Base-by-base conservation (phyloP, 78 protist species). In the Trichosphaerium sp. region DNA sequence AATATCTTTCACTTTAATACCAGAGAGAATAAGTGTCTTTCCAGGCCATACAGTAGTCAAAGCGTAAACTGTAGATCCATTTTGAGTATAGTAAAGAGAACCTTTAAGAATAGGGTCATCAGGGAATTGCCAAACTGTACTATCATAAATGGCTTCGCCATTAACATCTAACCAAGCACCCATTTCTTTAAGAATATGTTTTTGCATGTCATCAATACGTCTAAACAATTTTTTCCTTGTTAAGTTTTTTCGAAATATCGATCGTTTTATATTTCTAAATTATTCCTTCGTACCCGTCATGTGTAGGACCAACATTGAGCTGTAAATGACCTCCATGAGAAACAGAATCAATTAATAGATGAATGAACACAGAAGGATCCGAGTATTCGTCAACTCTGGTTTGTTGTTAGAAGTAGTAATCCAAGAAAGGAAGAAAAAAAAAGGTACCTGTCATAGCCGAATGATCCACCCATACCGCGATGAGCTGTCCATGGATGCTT, bases 371-470 rank as follows among this genome's bases (percentile, higher is more conserved):
- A 3, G 65, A 38, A 4, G 63, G 31, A 35, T 39, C 32, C 51
- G 57, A 71, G 48, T 61, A 78, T 0, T 14, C 51, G 1, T 1
- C 1, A 3, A 37, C 38, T 15, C 56, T 48, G 43, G 70, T 70
- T 38, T 34, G 35, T 26, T 68, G 55, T n/a, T n/a, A n/a, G n/a
- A n/a, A n/a, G n/a, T n/a, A n/a, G n/a, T n/a, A n/a, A n/a, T n/a
- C n/a, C n/a, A n/a, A n/a, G n/a, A n/a, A n/a, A n/a, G n/a, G n/a
- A n/a, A n/a, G n/a, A n/a, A n/a, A n/a, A n/a, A n/a, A n/a, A n/a
- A n/a, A n/a, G n/a, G n/a, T n/a, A n/a, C n/a, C n/a, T n/a, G 43
- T 78, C 26, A 55, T 78, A 78, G 3, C 84, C 84, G 52, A 48
- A 78, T 2, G 60, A 41, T 14, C 34, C 15, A 0, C 77, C 75